These are phyloP conservation scores for Primulina eburnea DNA, from an alignment of 257 asterid genomes.

Conservation along the genomic window DNA sequence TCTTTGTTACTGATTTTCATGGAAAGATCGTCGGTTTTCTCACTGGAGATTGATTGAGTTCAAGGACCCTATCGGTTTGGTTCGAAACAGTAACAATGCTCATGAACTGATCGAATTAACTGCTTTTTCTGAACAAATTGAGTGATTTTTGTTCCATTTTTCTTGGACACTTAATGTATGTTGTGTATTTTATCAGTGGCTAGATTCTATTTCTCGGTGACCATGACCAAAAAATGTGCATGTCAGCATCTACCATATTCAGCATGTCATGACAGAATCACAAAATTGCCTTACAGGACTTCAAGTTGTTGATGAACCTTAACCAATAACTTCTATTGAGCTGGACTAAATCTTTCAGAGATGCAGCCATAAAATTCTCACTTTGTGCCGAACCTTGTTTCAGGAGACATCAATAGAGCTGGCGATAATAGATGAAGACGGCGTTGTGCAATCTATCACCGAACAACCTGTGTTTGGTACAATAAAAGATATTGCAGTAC, in stretches of 20 bases:
- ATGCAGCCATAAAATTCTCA: constrained; percentile 11
- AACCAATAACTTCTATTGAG: not conserved
- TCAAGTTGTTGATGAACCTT: not conserved
- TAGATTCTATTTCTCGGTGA: not conserved
- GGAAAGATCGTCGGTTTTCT: too few species aligned
- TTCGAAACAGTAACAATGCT: not conserved
- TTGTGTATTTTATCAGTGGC: not conserved
- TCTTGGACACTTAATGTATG: not conserved
- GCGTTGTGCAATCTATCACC: constrained; percentile 69
- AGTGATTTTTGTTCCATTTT: not conserved
- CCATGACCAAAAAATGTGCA: not conserved
- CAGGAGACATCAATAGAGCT: constrained; percentile 94
- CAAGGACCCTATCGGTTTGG: not conserved
- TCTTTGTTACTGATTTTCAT: too few species aligned
- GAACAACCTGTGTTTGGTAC: constrained; percentile 96
- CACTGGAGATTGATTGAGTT: not conserved
- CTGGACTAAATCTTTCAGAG: constrained; percentile 2
- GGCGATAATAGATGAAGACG: constrained; percentile 76
- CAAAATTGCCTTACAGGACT: not conserved
- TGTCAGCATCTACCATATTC: not conserved
- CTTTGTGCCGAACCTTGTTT: constrained; percentile 27
- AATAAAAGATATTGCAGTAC: constrained; percentile 78
- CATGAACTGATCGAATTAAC: not conserved
- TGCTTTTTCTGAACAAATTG: not conserved
- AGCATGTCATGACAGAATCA: not conserved